Evolutionary conservation across 441 rosid genomes (phyloP), one percentile per base, ranked within the genome.

Genomic region (Eugenia klotzschiana): DNA sequence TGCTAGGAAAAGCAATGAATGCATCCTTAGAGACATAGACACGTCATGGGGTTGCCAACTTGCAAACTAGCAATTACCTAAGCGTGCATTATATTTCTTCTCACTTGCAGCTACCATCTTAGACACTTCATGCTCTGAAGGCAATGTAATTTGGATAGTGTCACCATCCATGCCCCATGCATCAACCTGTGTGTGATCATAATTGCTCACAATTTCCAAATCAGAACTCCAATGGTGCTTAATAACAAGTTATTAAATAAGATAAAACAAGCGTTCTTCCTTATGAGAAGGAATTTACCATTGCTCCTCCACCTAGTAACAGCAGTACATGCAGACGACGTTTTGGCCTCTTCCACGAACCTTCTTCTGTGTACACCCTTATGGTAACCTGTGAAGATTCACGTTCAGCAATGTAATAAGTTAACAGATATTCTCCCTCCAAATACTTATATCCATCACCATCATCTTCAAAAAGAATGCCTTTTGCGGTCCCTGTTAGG

Each of bases 121-220:
- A 77, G 89, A 86, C 41, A 91, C 86, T 87, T 89, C 92, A 50
- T 64, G 83, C 83, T 90, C 92, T 57, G 94, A 86, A 86, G 99
- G 98, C 86, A 94, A 54, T 51, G 46, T 82, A 81, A 97, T 91
- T 86, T 92, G 90, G 86, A 97, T 50, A 43, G 81, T 83, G 55
- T 94, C 96, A 84, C 99, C 99, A 89, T 97, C 99, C 90, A 86
- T 91, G 85, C 98, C 98, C 98, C 96, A 93, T 58, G 90, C 86
- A 86, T 93, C 93, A 87, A 95, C 91, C 99, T 97, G 94, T 73
- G 79, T 51, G 73, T 69, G 54, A 81, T 69, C 49, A 73, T 26
- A 73, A 73, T 26, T n/a, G 37, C 14, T 49, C 56, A 33, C 8
- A 22, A 37, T 83, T 49, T 33, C 51, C 54, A 22, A 37, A 27